Percentiles rank a stretch among this genome's conserved stretches.
Evolutionary conservation across 2,329 filamentous ascomycete species (phyloP).

Genomic region (Neofusicoccum sp.): DNA sequence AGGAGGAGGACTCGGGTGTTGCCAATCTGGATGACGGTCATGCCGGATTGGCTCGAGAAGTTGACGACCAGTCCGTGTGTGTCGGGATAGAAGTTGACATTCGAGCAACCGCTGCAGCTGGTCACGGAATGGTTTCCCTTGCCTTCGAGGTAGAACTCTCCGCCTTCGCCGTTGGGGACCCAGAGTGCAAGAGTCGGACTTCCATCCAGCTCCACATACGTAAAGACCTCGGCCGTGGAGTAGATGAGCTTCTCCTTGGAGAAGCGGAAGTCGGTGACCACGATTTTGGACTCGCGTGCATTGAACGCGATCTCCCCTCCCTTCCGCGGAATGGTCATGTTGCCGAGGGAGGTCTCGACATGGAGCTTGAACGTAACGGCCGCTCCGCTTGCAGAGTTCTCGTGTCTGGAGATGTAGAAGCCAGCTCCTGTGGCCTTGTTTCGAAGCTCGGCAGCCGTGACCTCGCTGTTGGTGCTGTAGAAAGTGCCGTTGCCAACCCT

Average conservation of each 20-base stretch:
- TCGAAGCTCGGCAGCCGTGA: conserved; percentile 60
- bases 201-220: conserved; percentile 41
- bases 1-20: conserved; percentile 41
- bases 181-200: conserved; percentile 43
- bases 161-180: conserved; percentile 42
- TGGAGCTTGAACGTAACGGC: conserved; percentile 58
- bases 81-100: conserved; percentile 47
- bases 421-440: conserved; percentile 60
- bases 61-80: conserved; percentile 39
- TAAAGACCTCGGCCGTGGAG: conserved; percentile 55
- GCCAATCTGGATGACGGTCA: conserved; percentile 39
- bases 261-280: conserved; percentile 62
- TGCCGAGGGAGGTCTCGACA: conserved; percentile 59
- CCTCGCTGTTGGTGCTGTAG: conserved; percentile 55
- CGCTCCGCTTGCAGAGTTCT: conserved; percentile 54
- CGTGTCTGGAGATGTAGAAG: conserved; percentile 63
- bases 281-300: conserved; percentile 64
- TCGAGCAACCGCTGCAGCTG: conserved; percentile 41
- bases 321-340: conserved; percentile 58
- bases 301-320: conserved; percentile 55
- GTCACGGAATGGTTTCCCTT: conserved; percentile 42
- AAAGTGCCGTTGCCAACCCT: conserved; percentile 51
- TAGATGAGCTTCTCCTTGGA: conserved; percentile 57
- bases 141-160: conserved; percentile 44
- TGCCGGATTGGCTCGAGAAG: conserved; percentile 34